Evolutionary conservation across 176 grass and related monocot genomes (phyloP), one percentile per base, ranked within the genome.

Genomic region (Thalia dealbata): DNA sequence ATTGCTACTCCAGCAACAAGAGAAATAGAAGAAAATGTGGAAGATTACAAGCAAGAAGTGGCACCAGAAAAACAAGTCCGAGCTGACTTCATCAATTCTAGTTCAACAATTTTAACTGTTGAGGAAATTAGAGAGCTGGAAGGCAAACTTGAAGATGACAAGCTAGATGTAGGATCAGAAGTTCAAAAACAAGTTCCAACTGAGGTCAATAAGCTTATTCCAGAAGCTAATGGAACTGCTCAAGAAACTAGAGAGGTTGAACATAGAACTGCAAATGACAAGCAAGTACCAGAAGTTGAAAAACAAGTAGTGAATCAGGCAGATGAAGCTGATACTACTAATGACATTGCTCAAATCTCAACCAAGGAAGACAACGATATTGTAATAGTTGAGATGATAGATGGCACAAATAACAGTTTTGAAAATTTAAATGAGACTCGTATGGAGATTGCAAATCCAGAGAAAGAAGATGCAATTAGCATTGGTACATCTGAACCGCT

Each of bases 261-360:
- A 61, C 7, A 10, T 24, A 61, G 26, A 61, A 25, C 26, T 12
- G 23, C 22, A 61, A 11, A 61, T 25, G 58, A 9, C 21, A 61
- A 61, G 58, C n/a, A 66, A 66, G 64, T 41, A 38, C 6, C 64
- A 38, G 64, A 38, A 66, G 14, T 21, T 66, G 30, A 38, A 66
- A 38, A 66, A 38, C 64, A 67, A 43, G 64, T 1, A 67, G 5
- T 42, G 15, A 67, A n/a, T 68, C 65, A 44, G 5, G 21, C 18
- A 45, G 22, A 68, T 68, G 65, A 68, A 68, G 38, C 38, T 44
- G 65, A 68, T 68, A 35, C 35, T 45, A 44, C 35, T 14, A 68
- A 10, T 68, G 38, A 6, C 21, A 68, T 22, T 68, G 21, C 3
- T 10, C 38, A 38, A 45, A 8, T 68, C 0, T 22, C 27, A 22